These are phyloP conservation scores for Aspergillus taichungensis DNA, from an alignment of 495 filamentous ascomycete species.

Conservation along the genomic window DNA sequence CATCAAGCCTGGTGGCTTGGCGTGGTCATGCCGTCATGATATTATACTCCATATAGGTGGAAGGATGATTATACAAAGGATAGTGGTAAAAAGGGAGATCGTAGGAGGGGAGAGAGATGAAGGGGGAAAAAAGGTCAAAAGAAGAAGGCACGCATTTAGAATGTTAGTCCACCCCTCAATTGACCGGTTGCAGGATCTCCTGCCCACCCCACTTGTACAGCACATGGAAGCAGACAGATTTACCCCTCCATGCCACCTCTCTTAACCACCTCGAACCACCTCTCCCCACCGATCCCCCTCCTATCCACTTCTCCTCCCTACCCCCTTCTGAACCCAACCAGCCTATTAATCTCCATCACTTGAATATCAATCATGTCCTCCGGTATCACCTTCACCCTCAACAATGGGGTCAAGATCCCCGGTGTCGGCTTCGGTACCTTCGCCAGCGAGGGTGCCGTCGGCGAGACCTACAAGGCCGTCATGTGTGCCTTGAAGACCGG, in stretches of 20 bases:
- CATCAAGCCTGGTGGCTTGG: too few species aligned
- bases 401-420: slow-evolving; percentile 70
- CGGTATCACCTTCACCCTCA: slow-evolving; percentile 60
- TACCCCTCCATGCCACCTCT: slow-evolving; percentile 6
- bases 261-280: slow-evolving; percentile 1
- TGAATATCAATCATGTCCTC: slow-evolving; percentile 26
- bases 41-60: too few species aligned
- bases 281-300: slow-evolving; percentile 6
- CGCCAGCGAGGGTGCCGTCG: slow-evolving; percentile 54
- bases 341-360: background rate
- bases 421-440: slow-evolving; percentile 78
- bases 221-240: background rate
- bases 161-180: too few species aligned
- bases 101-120: background rate
- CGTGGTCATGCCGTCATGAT: too few species aligned
- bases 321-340: background rate
- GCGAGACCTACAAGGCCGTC: slow-evolving; percentile 54
- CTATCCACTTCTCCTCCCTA: slow-evolving; percentile 3
- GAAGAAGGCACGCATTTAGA: too few species aligned
- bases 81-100: too few species aligned
- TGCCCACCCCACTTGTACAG: background rate
- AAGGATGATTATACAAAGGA: too few species aligned
- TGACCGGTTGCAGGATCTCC: too few species aligned
- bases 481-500: slow-evolving; percentile 61
- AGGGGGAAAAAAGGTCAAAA: too few species aligned